Conservation (phyloP, 2,329 filamentous ascomycete species). For the Capronia americana region DNA sequence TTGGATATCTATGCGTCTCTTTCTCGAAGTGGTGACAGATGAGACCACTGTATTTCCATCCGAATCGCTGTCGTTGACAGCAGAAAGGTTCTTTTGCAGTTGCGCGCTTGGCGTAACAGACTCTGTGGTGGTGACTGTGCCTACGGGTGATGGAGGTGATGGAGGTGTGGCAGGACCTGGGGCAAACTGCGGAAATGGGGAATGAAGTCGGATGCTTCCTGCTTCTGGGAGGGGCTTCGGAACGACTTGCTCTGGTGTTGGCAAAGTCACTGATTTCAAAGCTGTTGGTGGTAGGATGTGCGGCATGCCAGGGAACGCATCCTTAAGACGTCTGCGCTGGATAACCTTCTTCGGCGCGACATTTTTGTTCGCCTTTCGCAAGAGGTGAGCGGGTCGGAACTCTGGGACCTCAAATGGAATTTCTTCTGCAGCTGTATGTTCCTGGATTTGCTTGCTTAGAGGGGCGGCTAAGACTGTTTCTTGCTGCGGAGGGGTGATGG, state of each 20-base stretch:
- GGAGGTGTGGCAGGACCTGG: constrained; percentile 7
- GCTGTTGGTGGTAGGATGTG: constrained; percentile 23
- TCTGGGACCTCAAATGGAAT: constrained; percentile 23
- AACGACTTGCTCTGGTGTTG: constrained; percentile 5
- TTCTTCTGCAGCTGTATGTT: neutral
- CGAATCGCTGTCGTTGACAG: constrained; percentile 23
- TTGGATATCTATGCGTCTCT: constrained; percentile 23
- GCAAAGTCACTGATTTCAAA: neutral
- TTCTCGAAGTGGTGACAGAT: constrained; percentile 21
- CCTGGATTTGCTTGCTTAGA: neutral
- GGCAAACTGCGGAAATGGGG: constrained; percentile 19
- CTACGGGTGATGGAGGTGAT: constrained; percentile 12
- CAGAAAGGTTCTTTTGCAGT: constrained; percentile 16
- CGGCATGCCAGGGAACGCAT: constrained; percentile 18
- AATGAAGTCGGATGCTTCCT: constrained; percentile 11
- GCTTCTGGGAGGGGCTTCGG: neutral
- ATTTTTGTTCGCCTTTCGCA: constrained; percentile 9
- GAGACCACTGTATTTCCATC: constrained; percentile 14
- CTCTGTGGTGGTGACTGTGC: constrained; percentile 1
- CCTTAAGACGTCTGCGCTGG: constrained; percentile 8
- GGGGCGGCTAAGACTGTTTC: neutral
- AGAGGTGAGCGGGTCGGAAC: constrained; percentile 16
- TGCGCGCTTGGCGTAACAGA: constrained; percentile 16
- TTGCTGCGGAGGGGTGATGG: neutral
- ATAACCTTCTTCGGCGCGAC: neutral